phyloP scores from a whole-genome alignment of 345 rosid species.

The Psidium friedrichsthalianum region DNA sequence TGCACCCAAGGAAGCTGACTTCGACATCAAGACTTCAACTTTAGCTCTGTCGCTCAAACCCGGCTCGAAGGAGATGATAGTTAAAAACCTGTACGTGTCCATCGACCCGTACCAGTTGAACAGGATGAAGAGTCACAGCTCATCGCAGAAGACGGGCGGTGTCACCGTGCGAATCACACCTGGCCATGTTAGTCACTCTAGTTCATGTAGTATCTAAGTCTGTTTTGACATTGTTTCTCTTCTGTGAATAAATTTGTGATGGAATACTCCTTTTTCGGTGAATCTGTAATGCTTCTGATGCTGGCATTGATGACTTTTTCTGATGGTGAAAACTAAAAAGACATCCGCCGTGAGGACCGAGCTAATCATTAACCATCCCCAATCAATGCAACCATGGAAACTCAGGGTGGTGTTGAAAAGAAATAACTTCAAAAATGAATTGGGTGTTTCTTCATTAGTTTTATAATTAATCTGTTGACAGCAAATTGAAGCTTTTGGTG shows the following conservation, averaged over 20 bases:
- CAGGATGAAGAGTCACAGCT: constrained; percentile 37
- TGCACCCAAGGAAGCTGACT: constrained; percentile 25
- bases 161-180: constrained; percentile 14
- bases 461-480: background rate
- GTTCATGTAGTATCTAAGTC: background rate
- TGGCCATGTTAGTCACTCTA: constrained; percentile 18
- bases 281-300: background rate
- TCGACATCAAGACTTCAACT: constrained; percentile 17
- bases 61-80: constrained; percentile 18
- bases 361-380: background rate
- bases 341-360: background rate
- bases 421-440: background rate
- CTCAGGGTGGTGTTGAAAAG: background rate
- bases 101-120: constrained; percentile 50
- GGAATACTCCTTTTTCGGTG: background rate
- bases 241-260: background rate
- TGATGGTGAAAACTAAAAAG: background rate
- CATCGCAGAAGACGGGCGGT: constrained; percentile 11
- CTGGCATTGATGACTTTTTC: background rate
- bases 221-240: background rate
- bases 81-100: constrained; percentile 41
- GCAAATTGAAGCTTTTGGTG: constrained; percentile 40
- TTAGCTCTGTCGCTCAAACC: constrained; percentile 10
- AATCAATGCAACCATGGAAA: background rate
- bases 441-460: background rate